Percentiles rank a stretch among this genome's conserved stretches.
Conservation (phyloP, 2,329 filamentous ascomycete genomes). For the Myriosclerotinia curreyana region DNA sequence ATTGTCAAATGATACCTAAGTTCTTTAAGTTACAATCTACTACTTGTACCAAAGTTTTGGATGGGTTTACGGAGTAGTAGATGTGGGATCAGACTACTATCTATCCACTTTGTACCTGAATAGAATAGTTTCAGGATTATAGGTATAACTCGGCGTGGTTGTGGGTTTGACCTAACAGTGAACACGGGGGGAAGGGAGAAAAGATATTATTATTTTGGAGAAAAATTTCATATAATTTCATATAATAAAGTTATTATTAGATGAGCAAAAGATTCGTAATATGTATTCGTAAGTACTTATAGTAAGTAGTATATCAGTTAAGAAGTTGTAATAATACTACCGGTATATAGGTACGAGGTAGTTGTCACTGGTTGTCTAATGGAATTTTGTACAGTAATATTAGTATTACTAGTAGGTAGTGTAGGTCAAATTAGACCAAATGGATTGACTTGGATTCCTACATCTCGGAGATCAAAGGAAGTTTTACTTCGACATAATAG, state of each 20-base stretch:
- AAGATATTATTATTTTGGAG: neutral
- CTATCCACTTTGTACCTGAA: constrained; percentile 12
- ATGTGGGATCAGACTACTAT: constrained; percentile 12
- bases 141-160: neutral
- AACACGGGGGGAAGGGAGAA: neutral
- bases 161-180: constrained; percentile 10
- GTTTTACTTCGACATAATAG: too few relatives aligned
- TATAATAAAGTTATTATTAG: constrained; percentile 2
- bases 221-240: neutral
- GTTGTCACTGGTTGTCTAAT: too few relatives aligned
- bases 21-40: neutral
- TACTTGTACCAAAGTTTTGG: neutral
- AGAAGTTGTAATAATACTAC: too few relatives aligned
- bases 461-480: too few relatives aligned
- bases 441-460: too few relatives aligned
- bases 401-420: rapidly evolving
- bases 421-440: too few relatives aligned
- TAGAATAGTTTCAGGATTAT: neutral
- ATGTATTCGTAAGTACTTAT: neutral
- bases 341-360: too few relatives aligned
- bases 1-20: neutral
- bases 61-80: neutral
- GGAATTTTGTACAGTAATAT: too few relatives aligned
- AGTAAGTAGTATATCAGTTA: too few relatives aligned
- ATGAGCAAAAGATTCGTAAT: neutral